Evolutionary conservation across 2,329 filamentous ascomycete genomes (phyloP).

Genomic region (Ophiostoma sp.): DNA sequence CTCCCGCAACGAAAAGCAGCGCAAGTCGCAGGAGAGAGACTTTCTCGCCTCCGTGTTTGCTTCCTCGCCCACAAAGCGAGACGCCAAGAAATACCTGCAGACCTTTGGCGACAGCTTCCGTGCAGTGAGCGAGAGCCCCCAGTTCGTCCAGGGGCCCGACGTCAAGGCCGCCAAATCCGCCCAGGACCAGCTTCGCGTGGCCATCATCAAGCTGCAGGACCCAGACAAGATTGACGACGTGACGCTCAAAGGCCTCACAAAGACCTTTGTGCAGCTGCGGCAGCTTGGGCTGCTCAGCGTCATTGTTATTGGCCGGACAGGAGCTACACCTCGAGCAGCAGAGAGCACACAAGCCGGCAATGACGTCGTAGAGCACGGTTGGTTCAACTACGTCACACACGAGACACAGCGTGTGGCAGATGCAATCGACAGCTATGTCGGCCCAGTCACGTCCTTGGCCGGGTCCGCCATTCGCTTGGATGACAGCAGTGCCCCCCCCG

Average conservation of each 20-base stretch:
- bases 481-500: background rate
- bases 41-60: constrained; percentile 82
- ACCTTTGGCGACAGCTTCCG: constrained; percentile 59
- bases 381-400: constrained; percentile 40
- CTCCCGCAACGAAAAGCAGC: constrained; percentile 43
- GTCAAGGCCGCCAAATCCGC: constrained; percentile 29
- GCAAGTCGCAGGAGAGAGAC: constrained; percentile 53
- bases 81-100: constrained; percentile 85
- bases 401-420: constrained; percentile 70
- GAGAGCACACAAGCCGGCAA: background rate
- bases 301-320: constrained; percentile 68
- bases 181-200: constrained; percentile 58
- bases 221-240: constrained; percentile 65
- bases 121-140: constrained; percentile 33
- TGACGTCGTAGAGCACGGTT: constrained; percentile 29
- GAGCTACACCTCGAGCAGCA: constrained; percentile 31
- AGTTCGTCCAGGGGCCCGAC: constrained; percentile 36
- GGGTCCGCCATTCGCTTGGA: constrained; percentile 49
- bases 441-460: constrained; percentile 63
- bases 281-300: constrained; percentile 76
- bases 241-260: constrained; percentile 68
- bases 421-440: constrained; percentile 65
- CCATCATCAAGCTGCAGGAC: constrained; percentile 75
- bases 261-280: constrained; percentile 77
- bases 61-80: constrained; percentile 84